Conservation (phyloP, 148 eudicot species). For the Fagopyrum tataricum region DNA sequence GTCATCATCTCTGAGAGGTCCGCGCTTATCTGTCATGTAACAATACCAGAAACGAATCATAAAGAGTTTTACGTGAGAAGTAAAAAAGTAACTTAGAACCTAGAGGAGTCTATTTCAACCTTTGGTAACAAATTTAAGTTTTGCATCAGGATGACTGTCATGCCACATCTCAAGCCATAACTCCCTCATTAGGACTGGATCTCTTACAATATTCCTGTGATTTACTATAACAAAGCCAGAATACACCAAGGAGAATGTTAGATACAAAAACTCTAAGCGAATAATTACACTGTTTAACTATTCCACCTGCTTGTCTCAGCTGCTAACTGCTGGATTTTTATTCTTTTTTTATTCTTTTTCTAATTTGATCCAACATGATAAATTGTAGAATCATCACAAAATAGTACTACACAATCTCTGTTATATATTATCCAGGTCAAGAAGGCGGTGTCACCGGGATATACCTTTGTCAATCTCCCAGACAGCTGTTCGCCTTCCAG, state of each 20-base stretch:
- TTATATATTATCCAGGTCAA: no score
- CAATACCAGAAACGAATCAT: constrained; percentile 7
- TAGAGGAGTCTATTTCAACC: constrained; percentile 26
- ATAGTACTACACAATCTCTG: no score
- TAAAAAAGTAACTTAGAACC: background rate
- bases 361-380: background rate
- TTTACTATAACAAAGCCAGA: constrained; percentile 48
- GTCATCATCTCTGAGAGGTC: constrained; percentile 88
- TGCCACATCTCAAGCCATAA: constrained; percentile 99
- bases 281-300: background rate
- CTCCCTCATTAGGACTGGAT: constrained; percentile 86
- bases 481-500: constrained; percentile 85
- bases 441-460: background rate
- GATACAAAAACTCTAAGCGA: background rate
- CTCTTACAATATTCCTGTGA: constrained; percentile 92
- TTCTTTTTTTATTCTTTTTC: background rate
- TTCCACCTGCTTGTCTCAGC: no score
- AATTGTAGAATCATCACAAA: no score
- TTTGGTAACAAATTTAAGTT: constrained; percentile 77
- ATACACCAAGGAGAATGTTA: background rate
- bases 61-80: background rate
- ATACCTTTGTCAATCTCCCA: constrained; percentile 99
- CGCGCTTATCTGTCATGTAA: constrained; percentile 52
- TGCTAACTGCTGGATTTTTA: no score
- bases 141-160: constrained; percentile 77